Evolutionary conservation across 495 filamentous ascomycete genomes (phyloP).

Genomic region (Penicillium egyptiacum): DNA sequence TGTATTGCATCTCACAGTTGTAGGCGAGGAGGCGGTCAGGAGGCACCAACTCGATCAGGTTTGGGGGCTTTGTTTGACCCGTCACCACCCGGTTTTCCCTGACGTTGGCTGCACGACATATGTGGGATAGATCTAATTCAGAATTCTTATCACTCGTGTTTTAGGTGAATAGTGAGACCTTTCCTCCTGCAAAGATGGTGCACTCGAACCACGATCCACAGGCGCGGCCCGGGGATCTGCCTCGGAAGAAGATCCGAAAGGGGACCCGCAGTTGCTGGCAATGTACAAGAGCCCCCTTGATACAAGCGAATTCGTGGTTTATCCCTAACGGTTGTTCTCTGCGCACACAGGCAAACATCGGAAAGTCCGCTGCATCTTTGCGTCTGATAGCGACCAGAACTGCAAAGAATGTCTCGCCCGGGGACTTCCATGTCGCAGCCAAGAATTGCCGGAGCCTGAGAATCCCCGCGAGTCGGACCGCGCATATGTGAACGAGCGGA

Average conservation of each 20-base stretch:
- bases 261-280: constrained; percentile 58
- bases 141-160: neutral
- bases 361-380: constrained; percentile 22
- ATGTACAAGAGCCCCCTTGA: constrained; percentile 38
- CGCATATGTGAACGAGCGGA: constrained; percentile 35
- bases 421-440: constrained; percentile 49
- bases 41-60: neutral
- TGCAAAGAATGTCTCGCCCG: constrained; percentile 49
- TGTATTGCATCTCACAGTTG: neutral
- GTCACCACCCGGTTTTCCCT: neutral
- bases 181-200: neutral
- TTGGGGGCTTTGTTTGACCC: neutral
- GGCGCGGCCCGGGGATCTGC: constrained; percentile 5
- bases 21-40: neutral
- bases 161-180: neutral
- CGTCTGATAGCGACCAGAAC: constrained; percentile 24
- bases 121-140: neutral
- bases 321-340: constrained; percentile 4
- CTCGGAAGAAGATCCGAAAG: constrained; percentile 52
- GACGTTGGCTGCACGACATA: neutral
- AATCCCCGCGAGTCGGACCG: constrained; percentile 35
- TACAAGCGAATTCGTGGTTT: neutral
- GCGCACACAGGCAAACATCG: constrained; percentile 18
- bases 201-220: neutral
- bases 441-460: constrained; percentile 47